phyloP scores from a whole-genome alignment of 805 yeast species.

The Suhomyces sp. region DNA sequence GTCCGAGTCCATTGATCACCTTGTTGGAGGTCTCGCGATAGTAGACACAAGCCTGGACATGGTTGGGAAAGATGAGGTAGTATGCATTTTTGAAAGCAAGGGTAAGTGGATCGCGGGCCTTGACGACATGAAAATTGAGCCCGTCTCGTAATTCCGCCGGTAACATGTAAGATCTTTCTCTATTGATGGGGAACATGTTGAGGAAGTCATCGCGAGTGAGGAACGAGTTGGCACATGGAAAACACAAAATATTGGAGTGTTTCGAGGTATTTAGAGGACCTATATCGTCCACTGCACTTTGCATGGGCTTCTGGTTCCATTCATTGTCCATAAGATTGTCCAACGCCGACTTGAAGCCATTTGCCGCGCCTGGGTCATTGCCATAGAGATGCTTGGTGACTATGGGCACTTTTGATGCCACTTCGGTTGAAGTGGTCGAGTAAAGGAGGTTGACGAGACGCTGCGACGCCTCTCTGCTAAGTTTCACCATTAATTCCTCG shows the following conservation, averaged over 20 bases:
- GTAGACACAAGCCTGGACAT: constrained; percentile 50
- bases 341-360: constrained; percentile 17
- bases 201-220: constrained; percentile 39
- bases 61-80: constrained; percentile 49
- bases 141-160: constrained; percentile 20
- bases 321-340: constrained; percentile 28
- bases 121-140: constrained; percentile 40
- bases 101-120: constrained; percentile 47
- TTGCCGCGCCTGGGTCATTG: neutral
- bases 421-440: constrained; percentile 26
- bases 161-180: constrained; percentile 28
- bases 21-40: constrained; percentile 48
- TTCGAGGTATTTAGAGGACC: constrained; percentile 4
- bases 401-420: constrained; percentile 25
- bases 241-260: constrained; percentile 33
- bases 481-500: constrained; percentile 9
- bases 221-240: constrained; percentile 37
- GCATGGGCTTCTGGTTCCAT: constrained; percentile 30
- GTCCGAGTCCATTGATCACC: constrained; percentile 48
- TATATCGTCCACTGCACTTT: constrained; percentile 23
- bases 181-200: constrained; percentile 33
- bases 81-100: constrained; percentile 48
- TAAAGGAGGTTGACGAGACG: constrained; percentile 30
- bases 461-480: constrained; percentile 20
- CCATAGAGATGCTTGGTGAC: constrained; percentile 27